Percentiles rank a stretch among this genome's conserved stretches.
These are phyloP conservation scores for Ustulina deusta DNA, from an alignment of 2,329 filamentous ascomycete species.

Conservation along the genomic window DNA sequence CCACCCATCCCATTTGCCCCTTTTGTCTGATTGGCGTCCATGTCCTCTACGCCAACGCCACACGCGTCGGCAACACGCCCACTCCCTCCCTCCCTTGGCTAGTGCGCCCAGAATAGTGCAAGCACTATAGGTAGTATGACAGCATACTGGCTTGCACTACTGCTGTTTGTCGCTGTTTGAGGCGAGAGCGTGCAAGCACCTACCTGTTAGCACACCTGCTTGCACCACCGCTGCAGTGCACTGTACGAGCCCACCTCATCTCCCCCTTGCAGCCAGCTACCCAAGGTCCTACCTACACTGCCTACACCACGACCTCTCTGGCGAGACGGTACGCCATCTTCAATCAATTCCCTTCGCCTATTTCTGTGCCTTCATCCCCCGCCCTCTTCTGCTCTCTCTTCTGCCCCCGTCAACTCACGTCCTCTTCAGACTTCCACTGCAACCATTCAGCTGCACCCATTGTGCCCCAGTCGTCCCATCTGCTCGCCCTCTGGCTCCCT, in stretches of 20 bases:
- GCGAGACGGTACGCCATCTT: neutral
- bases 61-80: conserved; percentile 49
- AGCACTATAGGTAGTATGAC: neutral
- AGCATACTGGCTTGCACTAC: neutral
- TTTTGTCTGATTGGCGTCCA: conserved; percentile 39
- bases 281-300: neutral
- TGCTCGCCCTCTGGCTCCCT: conserved; percentile 36
- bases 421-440: neutral
- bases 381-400: neutral
- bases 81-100: neutral
- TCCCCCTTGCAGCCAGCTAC: conserved; percentile 15
- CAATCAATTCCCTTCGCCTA: conserved; percentile 7
- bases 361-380: conserved; percentile 13
- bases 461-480: conserved; percentile 22
- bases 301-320: neutral
- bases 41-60: conserved; percentile 46
- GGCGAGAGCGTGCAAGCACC: conserved; percentile 41
- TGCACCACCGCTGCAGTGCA: conserved; percentile 24
- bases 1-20: conserved; percentile 16
- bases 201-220: conserved; percentile 16
- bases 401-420: neutral
- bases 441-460: conserved; percentile 10
- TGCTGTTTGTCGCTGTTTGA: conserved; percentile 40
- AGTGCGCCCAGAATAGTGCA: no score
- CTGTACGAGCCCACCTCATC: conserved; percentile 22